These are phyloP conservation scores for Candida maris DNA, from an alignment of 805 yeast genomes.

Conservation along the genomic window DNA sequence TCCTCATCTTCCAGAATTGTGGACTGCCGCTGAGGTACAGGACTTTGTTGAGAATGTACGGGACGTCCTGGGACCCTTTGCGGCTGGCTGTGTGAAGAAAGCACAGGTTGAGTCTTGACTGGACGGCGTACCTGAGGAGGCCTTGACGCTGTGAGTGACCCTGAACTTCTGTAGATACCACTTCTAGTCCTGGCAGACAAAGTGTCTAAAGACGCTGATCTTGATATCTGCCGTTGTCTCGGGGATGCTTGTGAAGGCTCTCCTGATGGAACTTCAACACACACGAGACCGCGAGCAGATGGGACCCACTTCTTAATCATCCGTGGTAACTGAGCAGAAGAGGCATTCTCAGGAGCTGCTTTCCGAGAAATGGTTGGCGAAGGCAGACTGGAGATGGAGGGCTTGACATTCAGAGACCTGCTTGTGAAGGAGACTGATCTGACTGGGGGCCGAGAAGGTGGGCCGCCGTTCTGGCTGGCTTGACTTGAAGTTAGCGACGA, in stretches of 20 bases:
- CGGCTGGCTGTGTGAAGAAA: too few species aligned
- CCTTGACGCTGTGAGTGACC: constrained; percentile 18
- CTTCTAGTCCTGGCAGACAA: constrained; percentile 14
- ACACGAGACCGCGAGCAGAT: constrained; percentile 65
- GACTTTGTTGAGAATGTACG: constrained; percentile 20
- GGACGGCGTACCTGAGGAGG: constrained; percentile 7
- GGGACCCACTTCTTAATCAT: constrained; percentile 71
- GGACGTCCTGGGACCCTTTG: not conserved
- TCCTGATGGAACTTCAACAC: constrained; percentile 61
- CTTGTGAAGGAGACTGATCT: not conserved
- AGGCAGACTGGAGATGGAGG: not conserved
- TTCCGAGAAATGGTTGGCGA: not conserved
- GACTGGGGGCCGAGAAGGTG: not conserved
- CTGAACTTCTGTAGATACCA: constrained; percentile 17
- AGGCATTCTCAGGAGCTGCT: not conserved
- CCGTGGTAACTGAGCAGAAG: constrained; percentile 26
- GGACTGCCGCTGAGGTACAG: constrained; percentile 15
- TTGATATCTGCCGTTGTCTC: constrained; percentile 13
- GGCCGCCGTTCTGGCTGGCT: not conserved
- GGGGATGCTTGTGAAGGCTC: constrained; percentile 10
- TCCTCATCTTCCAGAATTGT: constrained; percentile 25
- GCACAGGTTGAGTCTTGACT: too few species aligned
- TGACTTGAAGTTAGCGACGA: not conserved
- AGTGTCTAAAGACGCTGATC: constrained; percentile 24
- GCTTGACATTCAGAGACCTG: not conserved